Evolutionary conservation across 305 asterid genomes (phyloP), one percentile per base, ranked within the genome.

Genomic region (Fraxinus angustifolia): DNA sequence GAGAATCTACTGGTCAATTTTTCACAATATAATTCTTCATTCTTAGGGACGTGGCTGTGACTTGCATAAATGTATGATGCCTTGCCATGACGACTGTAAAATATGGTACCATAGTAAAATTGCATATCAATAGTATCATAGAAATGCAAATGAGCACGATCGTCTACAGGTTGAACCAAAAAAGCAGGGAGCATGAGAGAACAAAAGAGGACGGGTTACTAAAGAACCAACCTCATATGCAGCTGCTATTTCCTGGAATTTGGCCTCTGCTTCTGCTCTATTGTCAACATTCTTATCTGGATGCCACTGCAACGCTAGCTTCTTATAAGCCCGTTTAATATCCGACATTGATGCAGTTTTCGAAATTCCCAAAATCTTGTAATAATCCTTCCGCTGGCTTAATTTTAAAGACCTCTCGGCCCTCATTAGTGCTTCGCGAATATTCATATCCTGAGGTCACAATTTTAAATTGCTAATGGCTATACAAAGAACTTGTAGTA

Each of bases 361-460:
- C 33, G 97, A 90, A 83, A 96, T 78, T 68, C 95, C 97, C 86
- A 93, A 84, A 65, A 96, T 94, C 90, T 93, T 94, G 93, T 96
- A 96, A 97, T 97, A 96, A 84, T 94, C 99, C 89, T 93, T 96
- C 78, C 93, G 88, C 80, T 93, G 91, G 90, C 97, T 94, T 90
- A 94, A 34, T 87, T 94, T 96, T 84, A 94, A 81, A 26, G 97
- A 76, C 85, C 83, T 91, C 88, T 96, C 97, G 10, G 98, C 98
- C 87, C 87, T 93, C 91, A 87, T 88, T 82, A 92, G 80, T 71
- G 87, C 79, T 88, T 93, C 97, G 12, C 92, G 94, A 53, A 96
- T 82, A 67, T 83, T 86, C 97, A 82, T 93, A 86, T 96, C 98
- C 98, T 91, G 88, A 78, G 56, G 28, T 74, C 19, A 76, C 73